Percentiles rank a stretch among this genome's conserved stretches.
Conservation (phyloP, 176 grass and related monocot species). For the Ensete ventricosum region DNA sequence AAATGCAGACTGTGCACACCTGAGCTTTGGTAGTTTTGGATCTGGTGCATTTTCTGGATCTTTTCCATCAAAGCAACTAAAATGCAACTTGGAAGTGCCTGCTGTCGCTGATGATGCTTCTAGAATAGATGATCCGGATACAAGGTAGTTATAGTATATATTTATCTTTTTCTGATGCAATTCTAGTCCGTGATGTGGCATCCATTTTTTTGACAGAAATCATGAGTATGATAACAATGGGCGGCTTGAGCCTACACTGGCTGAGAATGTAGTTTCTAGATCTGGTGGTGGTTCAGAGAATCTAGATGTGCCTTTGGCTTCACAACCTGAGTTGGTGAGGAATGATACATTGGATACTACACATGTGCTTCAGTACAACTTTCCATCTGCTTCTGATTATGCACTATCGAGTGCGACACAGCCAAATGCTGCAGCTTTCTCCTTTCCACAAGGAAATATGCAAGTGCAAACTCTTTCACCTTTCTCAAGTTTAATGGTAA, state of each 20-base stretch:
- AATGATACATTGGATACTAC: constrained; percentile 46
- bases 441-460: constrained; percentile 55
- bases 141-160: constrained; percentile 29
- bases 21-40: constrained; percentile 95
- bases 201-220: constrained; percentile 43
- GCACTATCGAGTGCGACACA: constrained; percentile 43
- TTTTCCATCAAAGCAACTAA: constrained; percentile 42
- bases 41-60: constrained; percentile 93
- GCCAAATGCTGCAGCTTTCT: constrained; percentile 41
- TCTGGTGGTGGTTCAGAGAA: constrained; percentile 47
- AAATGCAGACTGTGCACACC: constrained; percentile 63
- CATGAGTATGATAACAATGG: constrained; percentile 55
- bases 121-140: constrained; percentile 50
- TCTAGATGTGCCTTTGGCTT: constrained; percentile 57
- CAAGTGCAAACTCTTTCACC: constrained; percentile 70
- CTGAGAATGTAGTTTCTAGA: constrained; percentile 40
- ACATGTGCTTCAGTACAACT: constrained; percentile 63
- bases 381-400: constrained; percentile 64
- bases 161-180: constrained; percentile 1
- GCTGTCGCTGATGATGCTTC: constrained; percentile 34
- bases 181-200: constrained; percentile 10
- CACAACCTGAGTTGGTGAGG: constrained; percentile 54
- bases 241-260: constrained; percentile 29
- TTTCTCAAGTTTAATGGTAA: constrained; percentile 82
- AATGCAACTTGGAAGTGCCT: constrained; percentile 37